Percentiles rank a stretch among this genome's conserved stretches.
Evolutionary conservation across 495 filamentous ascomycete genomes (phyloP).

Genomic region (Hypomontagnella submonticulosa): DNA sequence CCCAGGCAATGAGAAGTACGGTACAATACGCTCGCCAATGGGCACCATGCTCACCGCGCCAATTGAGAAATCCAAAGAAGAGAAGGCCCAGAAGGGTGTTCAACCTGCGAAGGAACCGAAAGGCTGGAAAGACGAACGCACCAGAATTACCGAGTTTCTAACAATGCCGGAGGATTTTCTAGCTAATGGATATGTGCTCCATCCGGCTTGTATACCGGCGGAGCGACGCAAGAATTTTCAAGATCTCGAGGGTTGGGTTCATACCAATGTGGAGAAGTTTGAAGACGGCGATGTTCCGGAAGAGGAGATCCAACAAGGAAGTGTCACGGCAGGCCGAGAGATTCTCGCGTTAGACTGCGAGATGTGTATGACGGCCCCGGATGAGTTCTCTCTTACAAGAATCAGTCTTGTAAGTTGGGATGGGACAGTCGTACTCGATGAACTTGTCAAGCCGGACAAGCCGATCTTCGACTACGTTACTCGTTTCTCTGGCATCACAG

Average conservation of each 20-base stretch:
- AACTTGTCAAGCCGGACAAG: constrained; percentile 88
- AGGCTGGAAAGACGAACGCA: constrained; percentile 73
- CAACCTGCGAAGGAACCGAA: constrained; percentile 67
- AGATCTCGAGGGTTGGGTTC: constrained; percentile 80
- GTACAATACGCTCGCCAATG: constrained; percentile 84
- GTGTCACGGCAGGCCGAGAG: constrained; percentile 83
- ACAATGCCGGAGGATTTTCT: constrained; percentile 75
- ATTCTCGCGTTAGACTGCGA: constrained; percentile 92
- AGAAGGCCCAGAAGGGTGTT: constrained; percentile 65
- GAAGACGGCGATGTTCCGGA: constrained; percentile 75
- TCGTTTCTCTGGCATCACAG: constrained; percentile 88
- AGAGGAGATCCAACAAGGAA: constrained; percentile 77
- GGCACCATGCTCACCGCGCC: constrained; percentile 77
- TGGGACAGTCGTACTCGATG: constrained; percentile 82
- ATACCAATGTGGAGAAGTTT: constrained; percentile 73
- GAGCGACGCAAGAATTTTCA: constrained; percentile 58
- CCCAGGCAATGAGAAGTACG: constrained; percentile 82
- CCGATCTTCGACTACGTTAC: constrained; percentile 93
- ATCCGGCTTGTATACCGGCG: constrained; percentile 70
- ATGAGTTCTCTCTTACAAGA: constrained; percentile 81
- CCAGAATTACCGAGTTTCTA: constrained; percentile 80
- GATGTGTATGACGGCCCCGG: constrained; percentile 87
- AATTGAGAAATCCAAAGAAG: constrained; percentile 69
- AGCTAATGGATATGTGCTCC: constrained; percentile 82
- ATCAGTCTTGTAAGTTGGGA: constrained; percentile 90